A percentile compares a stretch with the other conserved stretches of the same genome.
Evolutionary conservation across 257 asterid species (phyloP).

Genomic region (Thymus quinquecostatus): DNA sequence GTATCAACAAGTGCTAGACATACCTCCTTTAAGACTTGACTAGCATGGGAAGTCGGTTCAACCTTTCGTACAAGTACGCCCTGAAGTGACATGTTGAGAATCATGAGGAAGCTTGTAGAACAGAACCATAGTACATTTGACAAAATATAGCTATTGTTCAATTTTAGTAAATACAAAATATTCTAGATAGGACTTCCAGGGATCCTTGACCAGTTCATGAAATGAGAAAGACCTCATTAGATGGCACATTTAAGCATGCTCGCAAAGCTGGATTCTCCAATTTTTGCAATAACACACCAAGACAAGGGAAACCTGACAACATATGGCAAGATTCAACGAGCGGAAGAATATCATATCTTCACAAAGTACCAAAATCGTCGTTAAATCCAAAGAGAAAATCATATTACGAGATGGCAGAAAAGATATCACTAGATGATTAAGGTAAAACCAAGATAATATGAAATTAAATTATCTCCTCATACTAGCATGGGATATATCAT

Average conservation of each 20-base stretch:
- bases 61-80: constrained; percentile 83
- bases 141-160: constrained; percentile 20
- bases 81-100: constrained; percentile 45
- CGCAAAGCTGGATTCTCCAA: constrained; percentile 98
- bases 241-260: constrained; percentile 79
- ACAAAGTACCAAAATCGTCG: constrained; percentile 19
- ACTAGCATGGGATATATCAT: not conserved
- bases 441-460: not conserved
- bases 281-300: constrained; percentile 90
- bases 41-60: constrained; percentile 82
- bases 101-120: constrained; percentile 17
- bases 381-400: constrained; percentile 5
- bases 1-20: constrained; percentile 12
- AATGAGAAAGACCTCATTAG: constrained; percentile 70
- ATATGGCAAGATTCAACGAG: constrained; percentile 27
- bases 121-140: constrained; percentile 19
- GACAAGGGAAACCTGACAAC: constrained; percentile 88
- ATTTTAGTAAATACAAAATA: too few species aligned
- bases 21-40: constrained; percentile 76
- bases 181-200: constrained; percentile 3
- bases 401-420: constrained; percentile 17
- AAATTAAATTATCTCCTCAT: too few species aligned
- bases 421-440: constrained; percentile 1
- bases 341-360: constrained; percentile 15
- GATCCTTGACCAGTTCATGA: constrained; percentile 26